Conservation (phyloP, 768 basidiomycete genomes). For the Mycena capillaripes region DNA sequence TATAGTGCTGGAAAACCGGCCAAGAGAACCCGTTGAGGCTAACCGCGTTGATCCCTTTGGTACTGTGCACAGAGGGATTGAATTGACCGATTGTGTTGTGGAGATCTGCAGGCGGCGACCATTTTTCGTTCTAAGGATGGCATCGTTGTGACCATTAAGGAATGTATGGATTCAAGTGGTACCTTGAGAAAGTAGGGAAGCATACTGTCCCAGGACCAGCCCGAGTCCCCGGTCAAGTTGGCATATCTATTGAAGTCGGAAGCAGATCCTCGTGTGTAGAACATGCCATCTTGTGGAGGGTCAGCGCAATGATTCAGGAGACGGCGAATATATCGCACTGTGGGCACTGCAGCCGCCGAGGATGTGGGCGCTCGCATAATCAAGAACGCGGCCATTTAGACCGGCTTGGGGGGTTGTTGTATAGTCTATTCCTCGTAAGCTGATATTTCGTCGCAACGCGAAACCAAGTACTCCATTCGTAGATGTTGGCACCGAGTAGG, state of each 20-base stretch:
- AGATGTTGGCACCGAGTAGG: background rate
- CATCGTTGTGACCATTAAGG: background rate
- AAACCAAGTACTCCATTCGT: background rate
- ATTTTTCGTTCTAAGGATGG: slow-evolving; percentile 44
- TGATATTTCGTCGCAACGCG: background rate
- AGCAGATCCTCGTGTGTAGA: background rate
- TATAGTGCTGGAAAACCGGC: slow-evolving; percentile 6
- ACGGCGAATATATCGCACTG: background rate
- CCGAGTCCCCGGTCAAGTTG: background rate
- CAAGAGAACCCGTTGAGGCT: slow-evolving; percentile 46
- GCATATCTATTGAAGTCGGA: background rate
- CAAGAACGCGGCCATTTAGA: background rate
- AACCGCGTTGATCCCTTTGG: slow-evolving; percentile 45
- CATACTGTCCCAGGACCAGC: background rate
- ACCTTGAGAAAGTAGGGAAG: background rate
- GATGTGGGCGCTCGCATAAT: background rate
- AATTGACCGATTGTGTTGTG: slow-evolving; percentile 44
- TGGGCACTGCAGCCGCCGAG: background rate
- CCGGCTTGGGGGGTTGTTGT: background rate
- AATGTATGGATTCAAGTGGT: background rate
- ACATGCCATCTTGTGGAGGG: background rate
- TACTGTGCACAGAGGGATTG: slow-evolving; percentile 52
- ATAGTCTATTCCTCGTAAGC: background rate
- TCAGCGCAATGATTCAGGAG: background rate
- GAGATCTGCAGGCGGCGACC: slow-evolving; percentile 49